Conservation (phyloP, 202 grass and related monocot species). For the Digitaria exilis region DNA sequence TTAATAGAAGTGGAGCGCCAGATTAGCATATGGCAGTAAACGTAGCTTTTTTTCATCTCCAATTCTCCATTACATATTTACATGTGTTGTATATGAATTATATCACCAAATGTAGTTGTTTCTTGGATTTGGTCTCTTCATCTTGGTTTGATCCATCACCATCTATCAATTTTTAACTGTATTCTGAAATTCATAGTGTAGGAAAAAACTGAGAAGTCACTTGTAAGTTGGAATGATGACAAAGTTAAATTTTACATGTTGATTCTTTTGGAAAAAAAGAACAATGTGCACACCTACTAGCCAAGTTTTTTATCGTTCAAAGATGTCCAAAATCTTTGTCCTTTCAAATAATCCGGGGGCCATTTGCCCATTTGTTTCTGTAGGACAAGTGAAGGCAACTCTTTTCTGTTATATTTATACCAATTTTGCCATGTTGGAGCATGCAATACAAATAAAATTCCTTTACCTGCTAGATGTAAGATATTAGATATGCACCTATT, state of each 20-base stretch:
- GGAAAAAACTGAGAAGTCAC: neutral
- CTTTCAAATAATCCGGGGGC: neutral
- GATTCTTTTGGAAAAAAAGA: neutral
- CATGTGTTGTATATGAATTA: neutral
- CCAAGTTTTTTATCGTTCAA: neutral
- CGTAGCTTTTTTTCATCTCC: neutral
- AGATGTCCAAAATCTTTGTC: neutral
- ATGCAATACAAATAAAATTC: neutral
- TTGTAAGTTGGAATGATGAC: neutral
- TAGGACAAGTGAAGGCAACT: neutral
- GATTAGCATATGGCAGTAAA: neutral
- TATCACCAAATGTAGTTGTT: neutral
- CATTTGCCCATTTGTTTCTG: neutral
- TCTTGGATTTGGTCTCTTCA: neutral
- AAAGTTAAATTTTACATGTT: neutral
- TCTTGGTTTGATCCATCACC: neutral
- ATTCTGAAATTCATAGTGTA: neutral
- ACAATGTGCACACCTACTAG: neutral
- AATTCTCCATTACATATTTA: too few species aligned
- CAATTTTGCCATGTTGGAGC: neutral
- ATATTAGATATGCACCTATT: neutral
- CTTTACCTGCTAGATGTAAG: neutral
- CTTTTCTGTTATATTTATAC: neutral
- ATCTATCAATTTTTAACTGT: neutral
- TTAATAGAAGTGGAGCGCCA: neutral